Evolutionary conservation across 2,329 filamentous ascomycete species (phyloP).

Genomic region (Cephalotrichum gorgonifer): DNA sequence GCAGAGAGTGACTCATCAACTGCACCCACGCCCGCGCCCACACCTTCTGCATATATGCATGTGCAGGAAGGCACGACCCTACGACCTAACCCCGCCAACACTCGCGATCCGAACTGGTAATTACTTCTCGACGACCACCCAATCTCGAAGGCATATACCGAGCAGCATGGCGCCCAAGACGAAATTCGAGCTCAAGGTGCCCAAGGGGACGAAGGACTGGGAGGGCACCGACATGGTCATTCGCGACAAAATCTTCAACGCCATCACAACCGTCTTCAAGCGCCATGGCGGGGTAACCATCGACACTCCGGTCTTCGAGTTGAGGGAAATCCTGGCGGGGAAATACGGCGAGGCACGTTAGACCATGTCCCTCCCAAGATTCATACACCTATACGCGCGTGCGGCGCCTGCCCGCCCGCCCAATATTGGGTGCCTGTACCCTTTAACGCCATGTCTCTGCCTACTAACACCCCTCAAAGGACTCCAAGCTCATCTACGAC

Average conservation of each 20-base stretch:
- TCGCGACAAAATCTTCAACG: conserved; percentile 68
- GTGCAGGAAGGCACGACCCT: too few species aligned
- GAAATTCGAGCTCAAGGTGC: conserved; percentile 69
- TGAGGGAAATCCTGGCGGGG: conserved; percentile 75
- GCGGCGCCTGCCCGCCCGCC: too few species aligned
- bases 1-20: conserved; percentile 6
- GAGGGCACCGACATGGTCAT: conserved; percentile 69
- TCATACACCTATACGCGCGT: neutral
- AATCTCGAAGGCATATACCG: neutral
- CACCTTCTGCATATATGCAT: too few species aligned
- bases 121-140: neutral
- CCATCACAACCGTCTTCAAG: conserved; percentile 71
- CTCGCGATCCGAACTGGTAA: neutral
- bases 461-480: conserved; percentile 32
- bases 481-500: conserved; percentile 87
- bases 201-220: conserved; percentile 88
- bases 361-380: neutral
- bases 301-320: conserved; percentile 76
- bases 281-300: conserved; percentile 71
- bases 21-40: too few species aligned
- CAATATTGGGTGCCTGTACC: too few species aligned
- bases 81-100: neutral
- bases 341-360: conserved; percentile 59
- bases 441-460: neutral
- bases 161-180: conserved; percentile 18